Evolutionary conservation across 345 rosid genomes (phyloP).

Genomic region (Noccaea caerulescens): DNA sequence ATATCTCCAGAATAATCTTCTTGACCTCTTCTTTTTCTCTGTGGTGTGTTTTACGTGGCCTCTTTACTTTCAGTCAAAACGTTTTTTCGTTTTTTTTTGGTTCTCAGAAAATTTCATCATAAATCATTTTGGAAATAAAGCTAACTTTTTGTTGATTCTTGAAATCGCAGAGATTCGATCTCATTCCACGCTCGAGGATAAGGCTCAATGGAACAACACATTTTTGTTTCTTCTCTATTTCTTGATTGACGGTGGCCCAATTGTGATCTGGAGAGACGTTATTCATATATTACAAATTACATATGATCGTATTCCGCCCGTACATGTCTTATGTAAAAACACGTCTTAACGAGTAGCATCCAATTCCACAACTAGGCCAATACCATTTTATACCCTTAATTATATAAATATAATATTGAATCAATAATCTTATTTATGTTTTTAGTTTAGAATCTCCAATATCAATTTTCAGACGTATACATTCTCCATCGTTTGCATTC

Average conservation of each 20-base stretch:
- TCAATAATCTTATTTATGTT: not conserved
- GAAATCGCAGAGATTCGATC: slow-evolving; percentile 30
- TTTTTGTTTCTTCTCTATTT: no score
- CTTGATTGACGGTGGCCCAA: slow-evolving; percentile 12
- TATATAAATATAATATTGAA: not conserved
- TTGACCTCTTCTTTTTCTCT: not conserved
- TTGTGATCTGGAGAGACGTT: slow-evolving; percentile 31
- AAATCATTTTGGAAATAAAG: slow-evolving; percentile 32
- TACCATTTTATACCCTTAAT: not conserved
- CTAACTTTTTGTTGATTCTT: slow-evolving; percentile 20
- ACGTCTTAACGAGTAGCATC: slow-evolving; percentile 7
- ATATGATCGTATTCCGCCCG: not conserved
- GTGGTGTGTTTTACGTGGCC: slow-evolving; percentile 18
- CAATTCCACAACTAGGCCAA: slow-evolving; percentile 11
- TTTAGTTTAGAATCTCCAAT: not conserved
- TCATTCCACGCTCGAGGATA: slow-evolving; percentile 31
- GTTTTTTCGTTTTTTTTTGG: not conserved
- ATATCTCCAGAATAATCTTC: slow-evolving; percentile 28
- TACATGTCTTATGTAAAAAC: slow-evolving; percentile 18
- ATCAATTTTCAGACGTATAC: no score
- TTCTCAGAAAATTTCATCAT: slow-evolving; percentile 17
- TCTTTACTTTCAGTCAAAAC: slow-evolving; percentile 11
- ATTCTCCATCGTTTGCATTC: no score
- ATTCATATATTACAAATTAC: slow-evolving; percentile 2
- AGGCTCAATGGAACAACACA: slow-evolving; percentile 1